Percentiles rank a stretch among this genome's conserved stretches.
These are phyloP conservation scores for Pichia membranifaciens DNA, from an alignment of 805 yeast genomes.

Conservation along the genomic window DNA sequence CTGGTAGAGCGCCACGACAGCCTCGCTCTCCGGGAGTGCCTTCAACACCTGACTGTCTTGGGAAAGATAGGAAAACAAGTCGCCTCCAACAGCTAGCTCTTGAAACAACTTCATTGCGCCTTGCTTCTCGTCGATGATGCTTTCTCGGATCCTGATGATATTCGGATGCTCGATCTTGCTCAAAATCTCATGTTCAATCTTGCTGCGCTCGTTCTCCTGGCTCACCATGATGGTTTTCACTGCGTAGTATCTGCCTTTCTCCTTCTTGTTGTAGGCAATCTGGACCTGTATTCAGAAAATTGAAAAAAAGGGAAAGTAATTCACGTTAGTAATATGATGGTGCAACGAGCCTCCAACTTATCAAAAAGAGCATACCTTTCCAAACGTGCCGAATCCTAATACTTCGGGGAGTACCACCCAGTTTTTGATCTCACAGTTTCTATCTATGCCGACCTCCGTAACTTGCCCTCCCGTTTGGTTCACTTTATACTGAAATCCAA, in stretches of 20 bases:
- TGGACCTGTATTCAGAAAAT: constrained; percentile 23
- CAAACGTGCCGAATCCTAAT: constrained; percentile 55
- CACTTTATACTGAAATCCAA: constrained; percentile 14
- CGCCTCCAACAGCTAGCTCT: constrained; percentile 96
- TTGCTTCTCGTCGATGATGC: constrained; percentile 62
- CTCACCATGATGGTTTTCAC: constrained; percentile 35
- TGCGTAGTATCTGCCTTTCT: constrained; percentile 35
- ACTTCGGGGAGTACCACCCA: constrained; percentile 41
- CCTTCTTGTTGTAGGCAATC: constrained; percentile 27
- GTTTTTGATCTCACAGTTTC: constrained; percentile 8
- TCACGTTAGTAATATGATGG: too few species aligned
- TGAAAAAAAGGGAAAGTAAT: constrained; percentile 17
- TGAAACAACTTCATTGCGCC: constrained; percentile 84
- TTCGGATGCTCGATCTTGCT: constrained; percentile 80
- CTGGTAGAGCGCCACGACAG: constrained; percentile 49
- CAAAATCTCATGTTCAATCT: constrained; percentile 43
- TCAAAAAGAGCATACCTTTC: constrained; percentile 38
- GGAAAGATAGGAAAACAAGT: constrained; percentile 82
- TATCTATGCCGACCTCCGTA: too few species aligned
- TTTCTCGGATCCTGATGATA: constrained; percentile 76
- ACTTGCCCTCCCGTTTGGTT: constrained; percentile 7
- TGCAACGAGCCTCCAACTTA: too few species aligned
- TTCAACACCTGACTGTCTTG: constrained; percentile 43
- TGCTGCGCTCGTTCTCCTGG: constrained; percentile 26
- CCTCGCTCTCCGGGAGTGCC: constrained; percentile 49